Base-by-base conservation (phyloP, 2,329 filamentous ascomycete genomes). In the Fusarium austroafricanum region DNA sequence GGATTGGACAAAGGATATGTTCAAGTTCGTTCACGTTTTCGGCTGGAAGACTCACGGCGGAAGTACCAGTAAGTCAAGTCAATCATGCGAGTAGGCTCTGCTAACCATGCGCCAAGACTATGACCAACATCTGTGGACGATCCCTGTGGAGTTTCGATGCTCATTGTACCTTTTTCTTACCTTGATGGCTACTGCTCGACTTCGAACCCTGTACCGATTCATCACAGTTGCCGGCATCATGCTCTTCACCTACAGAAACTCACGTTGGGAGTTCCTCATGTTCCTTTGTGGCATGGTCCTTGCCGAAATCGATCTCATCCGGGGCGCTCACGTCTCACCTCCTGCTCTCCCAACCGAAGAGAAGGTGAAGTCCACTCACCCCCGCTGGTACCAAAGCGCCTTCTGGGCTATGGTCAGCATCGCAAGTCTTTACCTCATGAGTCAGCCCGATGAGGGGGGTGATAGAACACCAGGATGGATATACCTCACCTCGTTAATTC, bases 51-150 rank as follows among this genome's bases (percentile, higher is more conserved):
- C 76, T 31, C 82, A 80, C 61, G 83, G 80, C 17, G 84, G 83
- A 55, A 82, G 78, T 39, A 85, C 81, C 47, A 73, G 79, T 82
- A 75, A 73, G 79, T 35, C 20, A 10, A 28, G 5, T 2, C 4
- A 11, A 11, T 9, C 12, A 6, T 21, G 6, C 35, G 6, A 4
- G 20, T 29, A 5, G 37, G 10, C 12, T 7, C 17, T n/a, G 17
- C 45, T 54, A 42, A 55, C 42, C 10, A 28, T 43, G 18, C 28
- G 26, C 29, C 10, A 52, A 75, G 79, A 75, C 21, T 87, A 88
- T 70, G 86, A 89, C 70, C 81, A 86, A 26, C 87, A 89, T 64
- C 76, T 89, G 23, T 89, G 87, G 87, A 89, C 87, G 7, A 89
- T 89, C 42, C 87, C 87, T 4, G 82, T 88, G 45, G 87, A 89